Conservation (phyloP, 352 stramenopile genomes). For the Phytophthora fragariaefolia region DNA sequence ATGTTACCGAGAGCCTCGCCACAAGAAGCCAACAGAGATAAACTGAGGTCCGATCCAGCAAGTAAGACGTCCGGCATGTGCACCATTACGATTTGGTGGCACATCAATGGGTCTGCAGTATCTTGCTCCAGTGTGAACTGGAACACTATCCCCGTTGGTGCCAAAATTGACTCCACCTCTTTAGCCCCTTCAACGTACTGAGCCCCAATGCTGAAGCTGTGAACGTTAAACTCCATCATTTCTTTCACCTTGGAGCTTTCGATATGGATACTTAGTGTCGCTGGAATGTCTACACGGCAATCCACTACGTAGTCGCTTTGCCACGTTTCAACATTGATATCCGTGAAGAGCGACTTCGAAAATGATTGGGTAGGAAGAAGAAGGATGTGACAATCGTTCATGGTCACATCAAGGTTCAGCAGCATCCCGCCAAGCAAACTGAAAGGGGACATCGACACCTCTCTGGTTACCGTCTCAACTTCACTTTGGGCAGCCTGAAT, state of each 20-base stretch:
- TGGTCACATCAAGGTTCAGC: constrained; percentile 51
- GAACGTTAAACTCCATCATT: constrained; percentile 54
- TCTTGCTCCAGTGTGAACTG: constrained; percentile 66
- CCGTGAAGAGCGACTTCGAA: constrained; percentile 61
- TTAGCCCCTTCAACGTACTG: constrained; percentile 56
- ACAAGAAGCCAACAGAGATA: constrained; percentile 68
- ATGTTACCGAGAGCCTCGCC: constrained; percentile 54
- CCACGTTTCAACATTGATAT: constrained; percentile 55
- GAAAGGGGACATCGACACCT: constrained; percentile 69
- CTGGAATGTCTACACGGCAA: constrained; percentile 58
- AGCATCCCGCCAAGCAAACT: constrained; percentile 64
- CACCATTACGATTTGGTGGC: constrained; percentile 60
- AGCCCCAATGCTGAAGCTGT: constrained; percentile 55
- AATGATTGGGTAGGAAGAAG: constrained; percentile 55
- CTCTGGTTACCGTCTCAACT: constrained; percentile 37
- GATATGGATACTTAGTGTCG: constrained; percentile 51
- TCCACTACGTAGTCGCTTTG: constrained; percentile 56
- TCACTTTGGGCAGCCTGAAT: constrained; percentile 43
- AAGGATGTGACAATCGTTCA: constrained; percentile 67
- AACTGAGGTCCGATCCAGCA: constrained; percentile 71
- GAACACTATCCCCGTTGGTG: constrained; percentile 51
- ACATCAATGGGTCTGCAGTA: constrained; percentile 37
- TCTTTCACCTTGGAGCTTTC: constrained; percentile 58
- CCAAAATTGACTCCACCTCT: constrained; percentile 53
- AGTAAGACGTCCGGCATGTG: constrained; percentile 70